Evolutionary conservation across 306 rosid species (phyloP).

Genomic region (Alnus glutinosa): DNA sequence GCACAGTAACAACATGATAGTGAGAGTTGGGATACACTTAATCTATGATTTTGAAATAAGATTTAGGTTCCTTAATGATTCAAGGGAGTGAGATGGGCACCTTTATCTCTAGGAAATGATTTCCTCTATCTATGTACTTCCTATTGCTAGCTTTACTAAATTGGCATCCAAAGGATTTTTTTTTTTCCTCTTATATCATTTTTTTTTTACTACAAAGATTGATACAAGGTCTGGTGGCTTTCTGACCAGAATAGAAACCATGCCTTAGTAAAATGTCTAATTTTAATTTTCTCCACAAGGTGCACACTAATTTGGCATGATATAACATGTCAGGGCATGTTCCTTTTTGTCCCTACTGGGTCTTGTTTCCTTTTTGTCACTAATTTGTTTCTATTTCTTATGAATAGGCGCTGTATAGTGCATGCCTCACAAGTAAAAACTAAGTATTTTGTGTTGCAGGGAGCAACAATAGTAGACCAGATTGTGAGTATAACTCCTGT

Average conservation of each 20-base stretch:
- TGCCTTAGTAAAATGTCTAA: background rate
- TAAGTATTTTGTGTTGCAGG: slow-evolving; percentile 51
- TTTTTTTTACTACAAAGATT: background rate
- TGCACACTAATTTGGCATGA: background rate
- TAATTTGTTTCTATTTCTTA: background rate
- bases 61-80: no score
- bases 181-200: background rate
- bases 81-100: background rate
- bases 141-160: background rate
- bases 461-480: slow-evolving; percentile 91
- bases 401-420: slow-evolving; percentile 7
- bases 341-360: background rate
- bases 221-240: background rate
- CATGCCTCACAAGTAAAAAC: slow-evolving; percentile 13
- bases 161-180: background rate
- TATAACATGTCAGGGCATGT: background rate
- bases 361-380: background rate
- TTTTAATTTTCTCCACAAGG: background rate
- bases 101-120: background rate
- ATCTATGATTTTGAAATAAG: no score
- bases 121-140: background rate
- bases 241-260: background rate
- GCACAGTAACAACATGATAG: no score
- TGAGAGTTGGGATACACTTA: no score
- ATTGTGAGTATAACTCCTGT: slow-evolving; percentile 71